phyloP scores from a whole-genome alignment of 495 filamentous ascomycete genomes.

The Usnea hakonensis region DNA sequence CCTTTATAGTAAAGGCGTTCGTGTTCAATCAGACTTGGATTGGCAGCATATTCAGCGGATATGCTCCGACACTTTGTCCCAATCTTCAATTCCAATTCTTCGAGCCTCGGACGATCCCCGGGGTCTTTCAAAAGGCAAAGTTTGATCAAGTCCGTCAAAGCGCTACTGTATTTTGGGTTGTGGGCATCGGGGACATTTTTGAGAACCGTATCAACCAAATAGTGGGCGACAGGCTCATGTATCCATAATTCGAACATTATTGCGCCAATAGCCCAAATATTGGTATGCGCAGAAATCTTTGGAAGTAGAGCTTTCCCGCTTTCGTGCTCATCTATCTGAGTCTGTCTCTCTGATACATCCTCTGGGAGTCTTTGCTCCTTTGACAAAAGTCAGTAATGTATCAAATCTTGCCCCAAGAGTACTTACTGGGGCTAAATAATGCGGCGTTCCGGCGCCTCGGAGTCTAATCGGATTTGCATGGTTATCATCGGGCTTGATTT shows the following conservation, averaged over 20 bases:
- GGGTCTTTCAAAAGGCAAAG: background rate
- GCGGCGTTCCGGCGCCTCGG: background rate
- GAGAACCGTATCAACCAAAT: background rate
- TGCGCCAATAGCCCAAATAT: background rate
- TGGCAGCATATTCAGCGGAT: background rate
- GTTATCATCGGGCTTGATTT: background rate
- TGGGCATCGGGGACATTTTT: background rate
- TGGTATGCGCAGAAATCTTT: background rate
- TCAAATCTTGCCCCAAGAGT: background rate
- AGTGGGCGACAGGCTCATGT: background rate
- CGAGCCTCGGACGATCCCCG: background rate
- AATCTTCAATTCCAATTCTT: background rate
- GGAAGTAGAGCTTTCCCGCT: background rate
- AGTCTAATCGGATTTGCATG: background rate
- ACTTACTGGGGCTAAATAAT: background rate
- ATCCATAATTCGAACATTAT: background rate
- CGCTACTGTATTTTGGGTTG: background rate
- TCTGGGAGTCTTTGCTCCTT: background rate
- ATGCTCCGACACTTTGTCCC: background rate
- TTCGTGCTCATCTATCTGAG: background rate
- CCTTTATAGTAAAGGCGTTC: background rate
- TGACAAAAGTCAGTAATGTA: background rate
- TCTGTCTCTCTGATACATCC: too few species aligned
- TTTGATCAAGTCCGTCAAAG: background rate
- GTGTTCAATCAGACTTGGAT: background rate